These are phyloP conservation scores for Heterobasidion occidentale DNA, from an alignment of 1,284 basidiomycete genomes.

Conservation along the genomic window DNA sequence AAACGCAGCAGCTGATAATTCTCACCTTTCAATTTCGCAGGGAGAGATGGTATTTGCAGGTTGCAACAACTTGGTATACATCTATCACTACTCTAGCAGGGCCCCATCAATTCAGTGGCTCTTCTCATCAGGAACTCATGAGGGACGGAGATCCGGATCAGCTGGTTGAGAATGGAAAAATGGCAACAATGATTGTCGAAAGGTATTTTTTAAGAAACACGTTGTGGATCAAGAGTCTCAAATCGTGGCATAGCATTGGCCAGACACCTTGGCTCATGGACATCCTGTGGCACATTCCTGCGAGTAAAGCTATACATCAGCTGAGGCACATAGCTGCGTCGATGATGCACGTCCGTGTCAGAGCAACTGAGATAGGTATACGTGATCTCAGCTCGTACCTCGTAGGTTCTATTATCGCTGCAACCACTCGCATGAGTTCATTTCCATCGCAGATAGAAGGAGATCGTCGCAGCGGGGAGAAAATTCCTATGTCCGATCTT, in stretches of 20 bases:
- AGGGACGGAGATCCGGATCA: slow-evolving; percentile 7
- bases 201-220: not conserved
- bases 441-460: not conserved
- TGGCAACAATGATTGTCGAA: slow-evolving; percentile 6
- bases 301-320: slow-evolving; percentile 3
- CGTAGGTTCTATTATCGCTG: slow-evolving; percentile 1
- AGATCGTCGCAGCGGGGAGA: not conserved
- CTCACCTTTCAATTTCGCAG: not conserved
- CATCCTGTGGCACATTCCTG: slow-evolving; percentile 10
- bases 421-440: not conserved
- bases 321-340: slow-evolving; percentile 2
- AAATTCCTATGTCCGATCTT: slow-evolving; percentile 5
- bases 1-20: not conserved
- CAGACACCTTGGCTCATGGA: slow-evolving; percentile 12
- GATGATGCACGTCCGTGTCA: slow-evolving; percentile 8
- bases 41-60: slow-evolving; percentile 12
- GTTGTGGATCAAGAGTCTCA: not conserved
- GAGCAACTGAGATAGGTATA: not conserved
- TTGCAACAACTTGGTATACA: slow-evolving; percentile 4
- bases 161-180: slow-evolving; percentile 6
- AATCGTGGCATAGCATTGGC: slow-evolving; percentile 5
- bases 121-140: slow-evolving; percentile 8
- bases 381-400: slow-evolving; percentile 10
- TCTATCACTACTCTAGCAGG: not conserved
- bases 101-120: not conserved